phyloP scores from a whole-genome alignment of 768 basidiomycete species.

The Russula olivacea region DNA sequence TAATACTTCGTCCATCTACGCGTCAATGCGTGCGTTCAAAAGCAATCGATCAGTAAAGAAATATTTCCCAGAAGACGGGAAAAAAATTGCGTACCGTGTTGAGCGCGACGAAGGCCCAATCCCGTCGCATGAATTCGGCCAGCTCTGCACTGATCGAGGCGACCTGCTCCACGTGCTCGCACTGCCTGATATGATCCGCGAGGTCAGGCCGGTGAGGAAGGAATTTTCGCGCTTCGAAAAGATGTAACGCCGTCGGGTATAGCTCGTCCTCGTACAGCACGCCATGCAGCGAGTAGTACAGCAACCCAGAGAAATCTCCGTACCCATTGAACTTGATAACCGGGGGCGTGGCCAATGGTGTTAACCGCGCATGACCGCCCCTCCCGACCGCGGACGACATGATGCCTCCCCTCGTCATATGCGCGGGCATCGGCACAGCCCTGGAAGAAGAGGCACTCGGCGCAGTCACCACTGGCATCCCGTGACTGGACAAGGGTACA shows the following conservation, averaged over 20 bases:
- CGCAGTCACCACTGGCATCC: too few relatives aligned
- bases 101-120: constrained; percentile 53
- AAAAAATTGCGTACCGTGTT: constrained; percentile 39
- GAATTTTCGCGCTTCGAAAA: constrained; percentile 75
- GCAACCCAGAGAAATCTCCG: constrained; percentile 42
- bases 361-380: too few relatives aligned
- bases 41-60: neutral
- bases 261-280: constrained; percentile 48
- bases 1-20: constrained; percentile 64
- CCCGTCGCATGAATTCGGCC: constrained; percentile 37
- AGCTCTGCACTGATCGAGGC: constrained; percentile 32
- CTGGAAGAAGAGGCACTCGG: too few relatives aligned
- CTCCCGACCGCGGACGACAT: neutral
- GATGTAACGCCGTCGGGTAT: constrained; percentile 67
- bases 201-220: constrained; percentile 43
- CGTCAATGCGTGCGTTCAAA: too few relatives aligned
- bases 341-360: constrained; percentile 10
- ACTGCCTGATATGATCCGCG: constrained; percentile 50
- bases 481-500: too few relatives aligned
- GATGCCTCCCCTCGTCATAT: too few relatives aligned
- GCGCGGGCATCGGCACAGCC: too few relatives aligned
- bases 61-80: too few relatives aligned
- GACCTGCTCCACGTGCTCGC: constrained; percentile 37
- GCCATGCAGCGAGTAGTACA: constrained; percentile 61
- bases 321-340: constrained; percentile 33